A percentile compares a stretch with the other conserved stretches of the same genome.
Conservation (phyloP, 202 grass and related monocot species). For the Miscanthus sacchariflorus region DNA sequence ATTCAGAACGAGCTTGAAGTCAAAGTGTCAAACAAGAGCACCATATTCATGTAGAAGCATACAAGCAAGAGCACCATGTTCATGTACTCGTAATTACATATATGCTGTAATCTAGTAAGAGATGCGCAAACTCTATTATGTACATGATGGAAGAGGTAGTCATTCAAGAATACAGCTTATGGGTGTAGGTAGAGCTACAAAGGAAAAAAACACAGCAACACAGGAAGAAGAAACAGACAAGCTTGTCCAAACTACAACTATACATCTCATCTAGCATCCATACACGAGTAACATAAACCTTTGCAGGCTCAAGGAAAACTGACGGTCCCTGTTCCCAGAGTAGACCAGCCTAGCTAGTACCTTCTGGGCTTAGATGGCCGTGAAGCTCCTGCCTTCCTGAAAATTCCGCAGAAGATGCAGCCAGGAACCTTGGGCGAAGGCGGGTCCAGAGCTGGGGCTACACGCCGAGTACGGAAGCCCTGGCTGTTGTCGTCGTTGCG, state of each 20-base stretch:
- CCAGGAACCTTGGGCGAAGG: constrained; percentile 65
- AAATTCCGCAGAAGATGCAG: constrained; percentile 72
- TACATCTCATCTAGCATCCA: constrained; percentile 18
- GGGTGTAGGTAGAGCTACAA: constrained; percentile 2
- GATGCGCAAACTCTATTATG: constrained; percentile 24
- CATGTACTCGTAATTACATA: constrained; percentile 11
- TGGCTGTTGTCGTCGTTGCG: neutral
- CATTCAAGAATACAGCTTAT: constrained; percentile 13
- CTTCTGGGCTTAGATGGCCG: constrained; percentile 47
- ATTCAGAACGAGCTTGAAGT: constrained; percentile 1
- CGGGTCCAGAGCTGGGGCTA: constrained; percentile 52
- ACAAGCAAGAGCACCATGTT: neutral
- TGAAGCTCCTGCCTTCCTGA: constrained; percentile 44
- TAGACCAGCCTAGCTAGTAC: constrained; percentile 42
- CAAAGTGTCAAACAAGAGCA: neutral
- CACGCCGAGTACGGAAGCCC: constrained; percentile 39
- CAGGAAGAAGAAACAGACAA: neutral
- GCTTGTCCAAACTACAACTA: constrained; percentile 16
- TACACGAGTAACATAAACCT: neutral
- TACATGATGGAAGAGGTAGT: neutral
- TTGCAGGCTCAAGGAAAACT: constrained; percentile 12
- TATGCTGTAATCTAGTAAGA: constrained; percentile 20
- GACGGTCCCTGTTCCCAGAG: neutral
- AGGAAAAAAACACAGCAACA: neutral
- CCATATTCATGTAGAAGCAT: constrained; percentile 6